These are phyloP conservation scores for Penicillium cinerascens DNA, from an alignment of 495 filamentous ascomycete genomes.

Conservation along the genomic window DNA sequence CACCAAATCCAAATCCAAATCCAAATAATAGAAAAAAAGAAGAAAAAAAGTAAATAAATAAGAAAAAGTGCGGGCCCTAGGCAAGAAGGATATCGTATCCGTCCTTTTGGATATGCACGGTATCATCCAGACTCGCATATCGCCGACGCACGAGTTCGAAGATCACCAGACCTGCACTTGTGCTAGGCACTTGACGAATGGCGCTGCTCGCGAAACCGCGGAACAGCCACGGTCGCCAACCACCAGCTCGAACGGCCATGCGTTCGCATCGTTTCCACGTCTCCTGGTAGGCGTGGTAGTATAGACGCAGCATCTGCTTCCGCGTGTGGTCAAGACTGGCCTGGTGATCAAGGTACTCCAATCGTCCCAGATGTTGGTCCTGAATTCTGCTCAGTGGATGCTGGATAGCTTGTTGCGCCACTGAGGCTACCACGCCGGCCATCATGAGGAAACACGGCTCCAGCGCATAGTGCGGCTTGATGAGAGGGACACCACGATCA, in stretches of 20 bases:
- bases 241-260: conserved; percentile 59
- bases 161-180: conserved; percentile 82
- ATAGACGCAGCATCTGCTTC: conserved; percentile 56
- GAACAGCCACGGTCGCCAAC: conserved; percentile 71
- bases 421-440: conserved; percentile 71
- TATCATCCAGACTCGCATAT: conserved; percentile 66
- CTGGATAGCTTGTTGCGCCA: conserved; percentile 74
- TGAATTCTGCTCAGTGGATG: conserved; percentile 76
- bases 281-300: conserved; percentile 71
- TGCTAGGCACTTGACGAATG: conserved; percentile 80
- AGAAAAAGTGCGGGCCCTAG: conserved; percentile 9
- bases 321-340: conserved; percentile 46
- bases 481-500: conserved; percentile 46
- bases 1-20: not conserved
- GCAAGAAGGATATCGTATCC: conserved; percentile 71
- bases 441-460: conserved; percentile 78
- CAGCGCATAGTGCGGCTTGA: conserved; percentile 80
- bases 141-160: conserved; percentile 83
- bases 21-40: too few relatives aligned
- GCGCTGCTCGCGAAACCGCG: conserved; percentile 71
- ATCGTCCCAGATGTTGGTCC: conserved; percentile 68
- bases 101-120: conserved; percentile 60
- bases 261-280: conserved; percentile 67
- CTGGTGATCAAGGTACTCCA: conserved; percentile 73
- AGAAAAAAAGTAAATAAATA: not conserved